A percentile compares a stretch with the other conserved stretches of the same genome.
phyloP scores from a whole-genome alignment of 768 basidiomycete species.

The Lanmaoa rubissima region DNA sequence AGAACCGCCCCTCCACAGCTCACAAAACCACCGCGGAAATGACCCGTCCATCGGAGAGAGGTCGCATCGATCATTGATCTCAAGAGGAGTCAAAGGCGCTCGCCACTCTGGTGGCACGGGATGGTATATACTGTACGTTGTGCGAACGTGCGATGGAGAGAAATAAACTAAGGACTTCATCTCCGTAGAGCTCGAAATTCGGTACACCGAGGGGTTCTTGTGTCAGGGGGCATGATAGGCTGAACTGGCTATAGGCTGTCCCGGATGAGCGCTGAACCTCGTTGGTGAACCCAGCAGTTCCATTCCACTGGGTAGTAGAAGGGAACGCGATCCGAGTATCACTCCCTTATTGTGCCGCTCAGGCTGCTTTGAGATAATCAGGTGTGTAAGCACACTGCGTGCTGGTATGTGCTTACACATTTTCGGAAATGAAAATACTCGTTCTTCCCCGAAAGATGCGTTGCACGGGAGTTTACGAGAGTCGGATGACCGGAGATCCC shows the following conservation, averaged over 20 bases:
- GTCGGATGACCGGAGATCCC: constrained; percentile 8
- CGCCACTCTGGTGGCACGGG: constrained; percentile 14
- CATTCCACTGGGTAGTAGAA: constrained; percentile 8
- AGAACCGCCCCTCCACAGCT: background rate
- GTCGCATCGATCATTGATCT: constrained; percentile 23
- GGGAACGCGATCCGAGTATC: constrained; percentile 10
- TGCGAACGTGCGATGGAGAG: constrained; percentile 27
- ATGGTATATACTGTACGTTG: constrained; percentile 13
- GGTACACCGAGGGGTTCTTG: constrained; percentile 31
- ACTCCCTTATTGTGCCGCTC: constrained; percentile 11
- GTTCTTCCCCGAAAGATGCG: constrained; percentile 7
- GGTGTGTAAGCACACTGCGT: background rate
- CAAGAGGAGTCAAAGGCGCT: constrained; percentile 1
- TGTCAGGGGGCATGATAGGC: constrained; percentile 11
- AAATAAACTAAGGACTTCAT: constrained; percentile 23
- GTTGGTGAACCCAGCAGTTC: constrained; percentile 12
- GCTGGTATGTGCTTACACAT: background rate
- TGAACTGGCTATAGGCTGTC: constrained; percentile 28
- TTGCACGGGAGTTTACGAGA: constrained; percentile 13
- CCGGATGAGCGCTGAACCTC: constrained; percentile 8
- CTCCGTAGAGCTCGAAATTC: constrained; percentile 27
- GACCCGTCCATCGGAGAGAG: constrained; percentile 4
- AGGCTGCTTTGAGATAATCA: constrained; percentile 16
- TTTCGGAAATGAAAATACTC: constrained; percentile 21
- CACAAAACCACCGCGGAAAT: constrained; percentile 26